Evolutionary conservation across 495 filamentous ascomycete species (phyloP), one percentile per base, ranked within the genome.

Genomic region (Astrothelium macrocarpum): DNA sequence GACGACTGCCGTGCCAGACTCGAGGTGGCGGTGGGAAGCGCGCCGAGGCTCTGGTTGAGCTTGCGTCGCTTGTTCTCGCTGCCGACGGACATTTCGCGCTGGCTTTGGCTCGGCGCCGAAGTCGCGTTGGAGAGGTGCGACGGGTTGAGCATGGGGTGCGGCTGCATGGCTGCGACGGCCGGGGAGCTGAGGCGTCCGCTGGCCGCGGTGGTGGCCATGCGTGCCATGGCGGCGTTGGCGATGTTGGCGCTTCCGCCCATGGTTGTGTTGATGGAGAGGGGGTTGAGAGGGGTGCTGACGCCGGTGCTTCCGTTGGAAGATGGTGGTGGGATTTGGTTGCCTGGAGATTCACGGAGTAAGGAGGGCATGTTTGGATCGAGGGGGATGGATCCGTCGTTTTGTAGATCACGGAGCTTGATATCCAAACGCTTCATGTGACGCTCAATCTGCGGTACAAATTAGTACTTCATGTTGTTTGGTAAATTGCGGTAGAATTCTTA

Each of bases 341-440:
- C 70, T 77, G 77, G 71, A 78, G 84, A 80, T 76, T 85, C 70
- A 20, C 67, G 80, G 62, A 92, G 80, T n/a, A 91, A 78, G 2
- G 90, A 92, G 43, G 92, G 89, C 25, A 94, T 78, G 66, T 87
- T 82, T 58, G 87, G 87, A 68, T 96, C 91, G 32, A 81, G 82
- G 25, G 83, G 77, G 73, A 97, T 88, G 59, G 91, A 83, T 68
- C 85, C 85, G 64, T 92, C 87, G 66, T 88, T 90, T 71, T 87
- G 83, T 32, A 97, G 79, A 67, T 87, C 83, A 58, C 90, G 90
- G 71, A 98, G 88, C 69, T 93, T 90, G 64, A 86, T 74, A 72
- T 98, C 95, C 59, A 98, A 81, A 56, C 87, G 85, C 67, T 89
- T 90, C 71, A 93, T 82, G 70, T 97, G 91, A 34, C 94, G 90